Base-by-base conservation (phyloP, 768 basidiomycete species). In the Phylloporus sp. region DNA sequence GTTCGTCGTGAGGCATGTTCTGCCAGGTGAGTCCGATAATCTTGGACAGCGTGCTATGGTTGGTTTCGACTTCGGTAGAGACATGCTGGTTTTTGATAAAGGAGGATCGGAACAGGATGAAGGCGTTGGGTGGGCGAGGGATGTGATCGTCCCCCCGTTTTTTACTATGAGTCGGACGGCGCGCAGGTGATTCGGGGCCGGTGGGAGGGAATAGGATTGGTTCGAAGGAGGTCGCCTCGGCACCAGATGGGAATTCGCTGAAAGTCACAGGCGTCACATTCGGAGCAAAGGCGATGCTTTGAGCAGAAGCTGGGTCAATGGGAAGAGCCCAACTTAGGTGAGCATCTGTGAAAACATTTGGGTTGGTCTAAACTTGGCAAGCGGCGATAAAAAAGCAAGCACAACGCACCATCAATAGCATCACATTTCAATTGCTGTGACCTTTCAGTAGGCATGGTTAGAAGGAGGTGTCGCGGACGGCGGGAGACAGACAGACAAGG, bases 1-100 rank as follows among this genome's bases (percentile, higher is more conserved):
- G 78, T 61, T 90, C 84, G n/a, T 80, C 78, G 48, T 82, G 75
- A 2, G 85, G 79, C 49, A 90, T 76, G 46, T 78, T 83, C 66
- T 86, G 80, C 88, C 87, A 90, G 26, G 86, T 86, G 50, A 87
- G 70, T 20, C 87, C 87, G 49, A 89, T 86, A 59, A 88, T 90
- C 77, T 87, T 89, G 13, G 86, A 88, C 15, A 90, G 71, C 4
- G 87, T 88, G 56, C 82, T 84, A 68, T 88, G 87, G 62, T 85
- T 88, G 24, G 84, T 85, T 71, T 90, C 87, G 49, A 89, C 81
- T 42, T 77, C 80, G 8, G 82, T 78, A 9, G 85, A 81, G 53
- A 90, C 85, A 55, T 84, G 84, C 56, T 86, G 82, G 55, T 72
- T 76, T 69, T 85, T 86, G 64, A 89, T 86, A 67, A 89, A 89